A percentile compares a stretch with the other conserved stretches of the same genome.
phyloP scores from a whole-genome alignment of 495 filamentous ascomycete species.

The Penicillium taxi region DNA sequence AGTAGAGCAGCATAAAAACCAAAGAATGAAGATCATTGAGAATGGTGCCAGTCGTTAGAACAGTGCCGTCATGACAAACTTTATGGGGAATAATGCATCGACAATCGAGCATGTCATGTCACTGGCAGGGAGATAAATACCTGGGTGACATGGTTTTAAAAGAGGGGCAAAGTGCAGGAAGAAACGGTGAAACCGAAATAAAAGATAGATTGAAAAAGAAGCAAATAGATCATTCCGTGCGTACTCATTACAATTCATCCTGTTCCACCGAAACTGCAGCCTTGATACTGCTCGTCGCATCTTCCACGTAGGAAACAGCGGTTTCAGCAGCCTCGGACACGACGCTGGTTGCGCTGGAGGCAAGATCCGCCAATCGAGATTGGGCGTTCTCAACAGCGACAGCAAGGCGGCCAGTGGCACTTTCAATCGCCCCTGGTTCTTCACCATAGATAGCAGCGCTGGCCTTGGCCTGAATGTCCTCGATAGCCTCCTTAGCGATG shows the following conservation, averaged over 20 bases:
- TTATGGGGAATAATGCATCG: slow-evolving; percentile 35
- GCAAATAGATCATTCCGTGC: slow-evolving; percentile 6
- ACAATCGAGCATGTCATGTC: slow-evolving; percentile 10
- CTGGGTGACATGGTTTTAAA: slow-evolving; percentile 5
- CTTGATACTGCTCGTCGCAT: slow-evolving; percentile 28
- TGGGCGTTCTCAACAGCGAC: slow-evolving; percentile 44
- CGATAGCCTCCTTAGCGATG: slow-evolving; percentile 39
- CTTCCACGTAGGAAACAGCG: slow-evolving; percentile 42
- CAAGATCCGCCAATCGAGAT: slow-evolving; percentile 38
- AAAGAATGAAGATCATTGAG: slow-evolving; percentile 9
- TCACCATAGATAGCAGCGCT: slow-evolving; percentile 48
- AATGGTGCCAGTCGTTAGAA: slow-evolving; percentile 20
- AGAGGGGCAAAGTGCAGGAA: too few species aligned
- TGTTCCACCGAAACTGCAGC: slow-evolving; percentile 23
- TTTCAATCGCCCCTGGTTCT: slow-evolving; percentile 49
- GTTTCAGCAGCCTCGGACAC: slow-evolving; percentile 33
- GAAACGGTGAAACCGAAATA: slow-evolving; percentile 5
- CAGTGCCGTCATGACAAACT: slow-evolving; percentile 30
- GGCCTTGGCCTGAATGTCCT: slow-evolving; percentile 44
- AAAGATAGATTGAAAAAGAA: slow-evolving; percentile 6
- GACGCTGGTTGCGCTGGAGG: slow-evolving; percentile 27
- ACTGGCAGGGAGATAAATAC: slow-evolving; percentile 7
- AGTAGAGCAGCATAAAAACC: slow-evolving; percentile 1
- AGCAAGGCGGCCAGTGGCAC: slow-evolving; percentile 40
- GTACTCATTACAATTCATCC: slow-evolving; percentile 48